These are phyloP conservation scores for Vaccinium vitisidaea DNA, from an alignment of 148 eudicot genomes.

Conservation along the genomic window DNA sequence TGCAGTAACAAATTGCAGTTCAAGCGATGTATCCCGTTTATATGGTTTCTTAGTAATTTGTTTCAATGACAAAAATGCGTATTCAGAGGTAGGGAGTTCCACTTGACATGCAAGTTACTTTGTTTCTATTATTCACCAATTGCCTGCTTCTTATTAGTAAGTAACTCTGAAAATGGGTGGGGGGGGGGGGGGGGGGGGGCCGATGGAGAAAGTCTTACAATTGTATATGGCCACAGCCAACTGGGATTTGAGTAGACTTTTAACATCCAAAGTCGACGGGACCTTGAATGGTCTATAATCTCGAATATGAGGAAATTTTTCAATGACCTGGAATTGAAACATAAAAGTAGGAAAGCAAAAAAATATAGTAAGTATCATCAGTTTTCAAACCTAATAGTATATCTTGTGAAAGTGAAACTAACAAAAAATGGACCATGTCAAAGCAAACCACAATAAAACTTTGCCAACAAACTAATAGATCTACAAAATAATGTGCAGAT, in stretches of 20 bases:
- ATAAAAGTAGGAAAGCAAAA: not conserved
- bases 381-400: not conserved
- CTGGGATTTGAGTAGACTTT: constrained; percentile 68
- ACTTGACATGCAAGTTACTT: not conserved
- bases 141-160: not conserved
- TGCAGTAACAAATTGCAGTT: not conserved
- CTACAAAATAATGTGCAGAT: not conserved
- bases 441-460: not conserved
- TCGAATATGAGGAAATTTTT: constrained; percentile 87
- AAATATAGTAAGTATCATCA: not conserved
- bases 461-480: not conserved
- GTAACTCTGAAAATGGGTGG: not conserved
- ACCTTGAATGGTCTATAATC: constrained; percentile 57
- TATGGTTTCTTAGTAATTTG: not conserved
- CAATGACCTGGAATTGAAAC: constrained; percentile 51
- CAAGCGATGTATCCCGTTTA: not conserved
- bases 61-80: not conserved
- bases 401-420: not conserved
- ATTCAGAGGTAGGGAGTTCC: not conserved
- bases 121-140: not conserved
- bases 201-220: constrained; percentile 46
- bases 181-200: not conserved
- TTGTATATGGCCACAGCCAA: constrained; percentile 65
- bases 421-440: not conserved
- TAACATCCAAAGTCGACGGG: constrained; percentile 54